These are phyloP conservation scores for Dimargaris cristalligena DNA, from an alignment of 192 early-diverging fungal species.

Conservation along the genomic window DNA sequence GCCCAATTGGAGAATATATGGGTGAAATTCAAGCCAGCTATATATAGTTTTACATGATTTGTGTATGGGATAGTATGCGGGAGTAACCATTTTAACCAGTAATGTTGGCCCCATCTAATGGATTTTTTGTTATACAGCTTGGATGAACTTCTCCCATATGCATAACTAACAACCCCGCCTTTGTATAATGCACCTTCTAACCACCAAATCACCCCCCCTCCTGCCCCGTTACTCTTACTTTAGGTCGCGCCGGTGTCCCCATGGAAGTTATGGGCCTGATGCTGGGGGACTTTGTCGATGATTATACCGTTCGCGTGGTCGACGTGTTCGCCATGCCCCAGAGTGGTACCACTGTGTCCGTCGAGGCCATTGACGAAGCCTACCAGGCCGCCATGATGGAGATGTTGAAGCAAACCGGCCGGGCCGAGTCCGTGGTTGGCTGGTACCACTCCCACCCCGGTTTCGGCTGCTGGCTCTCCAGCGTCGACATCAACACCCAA, in stretches of 20 bases:
- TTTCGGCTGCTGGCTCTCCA: conserved; percentile 99
- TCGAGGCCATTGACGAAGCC: conserved; percentile 97
- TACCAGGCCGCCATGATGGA: conserved; percentile 99
- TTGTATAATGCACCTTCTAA: background rate
- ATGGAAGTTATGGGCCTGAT: conserved; percentile 99
- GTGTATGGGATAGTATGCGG: too few species aligned
- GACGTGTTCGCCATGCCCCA: conserved; percentile 99
- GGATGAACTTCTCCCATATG: too few species aligned
- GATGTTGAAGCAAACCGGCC: conserved; percentile 98
- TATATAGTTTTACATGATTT: too few species aligned
- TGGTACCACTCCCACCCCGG: conserved; percentile 99
- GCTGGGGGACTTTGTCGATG: conserved; percentile 99
- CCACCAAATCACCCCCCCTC: background rate
- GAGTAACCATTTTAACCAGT: too few species aligned
- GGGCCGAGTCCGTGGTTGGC: conserved; percentile 98
- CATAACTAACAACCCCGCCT: too few species aligned
- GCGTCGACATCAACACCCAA: conserved; percentile 98
- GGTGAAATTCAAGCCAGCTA: too few species aligned
- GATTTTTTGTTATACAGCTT: too few species aligned
- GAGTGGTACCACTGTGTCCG: conserved; percentile 95
- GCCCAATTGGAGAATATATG: too few species aligned
- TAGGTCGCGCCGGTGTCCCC: conserved; percentile 88
- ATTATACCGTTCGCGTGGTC: conserved; percentile 97
- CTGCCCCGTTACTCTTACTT: conserved; percentile 13
- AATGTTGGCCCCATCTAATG: too few species aligned